Percentiles rank a stretch among this genome's conserved stretches.
phyloP scores from a whole-genome alignment of 2,329 filamentous ascomycete species.

The Ambrosiella beaveri region DNA sequence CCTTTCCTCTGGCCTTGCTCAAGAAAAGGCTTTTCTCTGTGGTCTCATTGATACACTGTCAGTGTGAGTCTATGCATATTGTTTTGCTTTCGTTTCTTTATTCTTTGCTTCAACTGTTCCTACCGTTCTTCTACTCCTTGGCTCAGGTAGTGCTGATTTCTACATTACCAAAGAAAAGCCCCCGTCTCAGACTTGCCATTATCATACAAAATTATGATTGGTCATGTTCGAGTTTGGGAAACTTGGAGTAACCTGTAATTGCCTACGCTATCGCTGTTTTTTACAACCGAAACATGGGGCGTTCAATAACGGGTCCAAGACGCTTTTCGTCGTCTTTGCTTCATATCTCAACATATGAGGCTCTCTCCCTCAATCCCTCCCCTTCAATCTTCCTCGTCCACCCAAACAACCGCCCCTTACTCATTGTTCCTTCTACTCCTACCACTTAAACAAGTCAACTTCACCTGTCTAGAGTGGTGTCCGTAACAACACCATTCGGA shows the following conservation, averaged over 20 bases:
- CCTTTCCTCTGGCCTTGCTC: no score
- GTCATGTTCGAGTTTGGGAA: constrained; percentile 25
- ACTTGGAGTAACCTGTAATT: constrained; percentile 48
- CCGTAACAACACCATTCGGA: not conserved
- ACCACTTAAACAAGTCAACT: no score
- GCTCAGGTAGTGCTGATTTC: constrained; percentile 13
- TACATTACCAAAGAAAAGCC: constrained; percentile 14
- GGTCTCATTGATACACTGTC: not conserved
- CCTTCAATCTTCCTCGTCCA: constrained; percentile 13
- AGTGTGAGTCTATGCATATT: not conserved
- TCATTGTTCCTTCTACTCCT: constrained; percentile 14
- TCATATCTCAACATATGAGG: constrained; percentile 12
- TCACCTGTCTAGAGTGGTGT: no score
- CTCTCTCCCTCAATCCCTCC: constrained; percentile 19
- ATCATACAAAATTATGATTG: constrained; percentile 57
- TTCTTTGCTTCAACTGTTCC: not conserved
- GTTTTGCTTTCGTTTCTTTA: not conserved
- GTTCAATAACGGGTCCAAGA: constrained; percentile 62
- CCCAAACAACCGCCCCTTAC: constrained; percentile 13
- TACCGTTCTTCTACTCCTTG: constrained; percentile 7
- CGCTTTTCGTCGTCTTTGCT: constrained; percentile 36
- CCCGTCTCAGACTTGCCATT: constrained; percentile 16
- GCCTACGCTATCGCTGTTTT: constrained; percentile 57
- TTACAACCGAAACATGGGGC: constrained; percentile 70
- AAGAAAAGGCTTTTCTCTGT: not conserved